Evolutionary conservation across 2,329 filamentous ascomycete species (phyloP).

Genomic region (Fusarium setosum): DNA sequence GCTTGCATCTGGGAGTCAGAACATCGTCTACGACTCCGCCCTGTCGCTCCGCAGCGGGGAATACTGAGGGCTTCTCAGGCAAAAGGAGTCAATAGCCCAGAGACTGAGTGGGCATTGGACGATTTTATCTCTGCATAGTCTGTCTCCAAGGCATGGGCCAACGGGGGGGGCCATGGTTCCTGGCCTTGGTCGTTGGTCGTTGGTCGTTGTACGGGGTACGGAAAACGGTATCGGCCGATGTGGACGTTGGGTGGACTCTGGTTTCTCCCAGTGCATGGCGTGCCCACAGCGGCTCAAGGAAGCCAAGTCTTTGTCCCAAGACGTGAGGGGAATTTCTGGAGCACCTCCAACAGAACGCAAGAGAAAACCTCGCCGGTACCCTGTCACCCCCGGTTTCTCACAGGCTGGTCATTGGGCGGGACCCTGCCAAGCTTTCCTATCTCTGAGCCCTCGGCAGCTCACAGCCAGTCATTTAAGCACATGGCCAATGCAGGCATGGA

Average conservation of each 20-base stretch:
- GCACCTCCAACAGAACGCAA: background rate
- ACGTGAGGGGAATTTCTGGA: conserved; percentile 6
- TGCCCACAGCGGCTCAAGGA: conserved; percentile 12
- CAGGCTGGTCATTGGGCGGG: conserved; percentile 19
- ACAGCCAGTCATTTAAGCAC: conserved; percentile 39
- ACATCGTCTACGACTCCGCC: background rate
- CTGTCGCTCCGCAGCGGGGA: background rate
- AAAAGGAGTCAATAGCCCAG: background rate
- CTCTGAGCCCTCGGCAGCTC: conserved; percentile 5
- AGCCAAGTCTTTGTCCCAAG: conserved; percentile 12
- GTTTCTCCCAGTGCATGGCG: background rate
- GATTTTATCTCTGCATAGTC: background rate
- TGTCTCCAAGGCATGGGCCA: background rate
- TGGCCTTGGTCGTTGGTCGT: background rate
- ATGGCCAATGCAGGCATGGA: conserved; percentile 34
- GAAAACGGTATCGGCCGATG: background rate
- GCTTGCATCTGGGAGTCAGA: background rate
- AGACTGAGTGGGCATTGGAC: background rate
- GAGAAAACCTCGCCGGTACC: conserved; percentile 5
- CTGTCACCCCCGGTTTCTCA: conserved; percentile 28
- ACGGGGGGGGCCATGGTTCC: background rate
- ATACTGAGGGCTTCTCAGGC: background rate
- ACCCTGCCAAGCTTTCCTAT: conserved; percentile 33
- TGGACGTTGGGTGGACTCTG: background rate
- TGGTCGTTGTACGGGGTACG: background rate